Percentiles rank a stretch among this genome's conserved stretches.
Conservation (phyloP, 1,284 basidiomycete genomes). For the Malassezia restricta region DNA sequence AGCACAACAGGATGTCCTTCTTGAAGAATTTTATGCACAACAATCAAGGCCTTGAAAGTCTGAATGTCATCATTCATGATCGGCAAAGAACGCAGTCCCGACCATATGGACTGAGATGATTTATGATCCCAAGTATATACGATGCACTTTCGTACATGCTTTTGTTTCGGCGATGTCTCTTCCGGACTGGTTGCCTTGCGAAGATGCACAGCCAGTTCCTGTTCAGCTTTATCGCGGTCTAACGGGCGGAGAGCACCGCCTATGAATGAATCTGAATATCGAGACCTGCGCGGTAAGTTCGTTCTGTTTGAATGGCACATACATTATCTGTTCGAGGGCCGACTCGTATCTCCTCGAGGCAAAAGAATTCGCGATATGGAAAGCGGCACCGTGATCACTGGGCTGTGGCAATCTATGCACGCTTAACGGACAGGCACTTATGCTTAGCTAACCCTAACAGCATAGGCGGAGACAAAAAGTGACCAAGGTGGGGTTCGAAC, state of each 20-base stretch:
- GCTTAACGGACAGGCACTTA: background rate
- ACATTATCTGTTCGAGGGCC: background rate
- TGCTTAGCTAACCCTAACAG: background rate
- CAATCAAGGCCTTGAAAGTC: slow-evolving; percentile 46
- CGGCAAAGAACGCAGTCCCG: slow-evolving; percentile 41
- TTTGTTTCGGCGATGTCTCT: slow-evolving; percentile 45
- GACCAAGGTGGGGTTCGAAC: slow-evolving; percentile 20
- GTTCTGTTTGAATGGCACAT: background rate
- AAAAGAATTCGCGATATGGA: too few species aligned
- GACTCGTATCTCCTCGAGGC: too few species aligned
- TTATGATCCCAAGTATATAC: slow-evolving; percentile 47
- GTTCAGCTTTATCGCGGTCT: slow-evolving; percentile 43
- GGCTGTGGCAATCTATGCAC: background rate
- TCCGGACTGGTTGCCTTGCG: slow-evolving; percentile 43
- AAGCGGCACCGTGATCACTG: too few species aligned
- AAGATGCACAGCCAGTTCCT: slow-evolving; percentile 41
- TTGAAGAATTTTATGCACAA: slow-evolving; percentile 45
- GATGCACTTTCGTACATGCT: slow-evolving; percentile 46
- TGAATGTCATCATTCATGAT: slow-evolving; percentile 45
- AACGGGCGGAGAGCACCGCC: slow-evolving; percentile 33
- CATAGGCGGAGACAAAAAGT: background rate
- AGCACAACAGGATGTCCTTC: slow-evolving; percentile 39
- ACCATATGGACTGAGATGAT: slow-evolving; percentile 43
- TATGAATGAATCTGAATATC: slow-evolving; percentile 9
- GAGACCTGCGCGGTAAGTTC: slow-evolving; percentile 4